These are phyloP conservation scores for Saccharum officinarum DNA, from an alignment of 176 grass and related monocot species.

Conservation along the genomic window DNA sequence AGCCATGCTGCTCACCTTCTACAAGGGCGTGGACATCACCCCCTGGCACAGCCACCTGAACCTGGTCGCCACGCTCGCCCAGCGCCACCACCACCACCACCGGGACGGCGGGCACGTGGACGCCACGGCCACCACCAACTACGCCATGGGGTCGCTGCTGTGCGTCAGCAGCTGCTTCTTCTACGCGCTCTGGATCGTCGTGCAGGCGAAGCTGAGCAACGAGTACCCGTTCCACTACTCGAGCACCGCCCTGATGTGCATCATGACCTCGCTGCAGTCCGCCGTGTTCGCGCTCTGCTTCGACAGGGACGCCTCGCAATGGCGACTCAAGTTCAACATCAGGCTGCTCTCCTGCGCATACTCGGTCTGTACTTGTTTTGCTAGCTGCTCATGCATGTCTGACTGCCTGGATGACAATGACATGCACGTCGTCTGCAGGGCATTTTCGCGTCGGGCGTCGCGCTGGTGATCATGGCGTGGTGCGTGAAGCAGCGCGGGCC, in stretches of 20 bases:
- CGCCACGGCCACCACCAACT: not conserved
- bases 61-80: conserved; percentile 22
- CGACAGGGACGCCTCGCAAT: conserved; percentile 44
- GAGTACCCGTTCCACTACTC: conserved; percentile 76
- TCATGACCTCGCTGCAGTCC: conserved; percentile 60
- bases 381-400: too few species aligned
- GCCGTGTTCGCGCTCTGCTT: conserved; percentile 52
- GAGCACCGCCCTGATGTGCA: conserved; percentile 77
- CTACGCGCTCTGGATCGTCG: conserved; percentile 70
- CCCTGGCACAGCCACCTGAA: conserved; percentile 56
- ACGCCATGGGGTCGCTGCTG: conserved; percentile 51
- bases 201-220: conserved; percentile 66
- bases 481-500: conserved; percentile 80
- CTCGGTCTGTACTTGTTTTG: not conserved
- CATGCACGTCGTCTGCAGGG: not conserved
- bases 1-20: conserved; percentile 93
- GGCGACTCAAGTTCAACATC: conserved; percentile 53
- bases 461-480: conserved; percentile 69
- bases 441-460: conserved; percentile 56
- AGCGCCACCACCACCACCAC: not conserved
- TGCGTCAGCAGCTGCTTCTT: conserved; percentile 53
- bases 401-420: too few species aligned
- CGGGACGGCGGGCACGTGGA: too few species aligned
- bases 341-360: conserved; percentile 58
- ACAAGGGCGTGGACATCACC: conserved; percentile 68